These are phyloP conservation scores for Arthromyces matolae DNA, from an alignment of 768 basidiomycete species.

Conservation along the genomic window DNA sequence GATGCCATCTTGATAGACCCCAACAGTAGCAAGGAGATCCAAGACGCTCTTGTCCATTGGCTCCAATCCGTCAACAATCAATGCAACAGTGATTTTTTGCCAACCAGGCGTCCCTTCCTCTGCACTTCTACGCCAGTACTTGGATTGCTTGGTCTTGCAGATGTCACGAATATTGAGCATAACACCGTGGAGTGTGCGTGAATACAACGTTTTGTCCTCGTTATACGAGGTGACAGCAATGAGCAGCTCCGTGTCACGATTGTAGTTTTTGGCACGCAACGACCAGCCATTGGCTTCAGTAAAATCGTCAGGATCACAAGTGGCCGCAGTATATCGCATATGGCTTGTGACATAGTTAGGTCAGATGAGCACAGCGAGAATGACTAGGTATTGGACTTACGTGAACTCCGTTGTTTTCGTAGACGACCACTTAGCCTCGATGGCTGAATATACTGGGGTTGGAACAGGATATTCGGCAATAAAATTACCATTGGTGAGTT, in stretches of 20 bases:
- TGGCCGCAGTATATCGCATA: conserved; percentile 93
- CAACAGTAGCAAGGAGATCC: conserved; percentile 84
- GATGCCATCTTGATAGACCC: conserved; percentile 91
- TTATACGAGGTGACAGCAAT: conserved; percentile 95
- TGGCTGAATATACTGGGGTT: conserved; percentile 75
- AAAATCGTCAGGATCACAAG: conserved; percentile 90
- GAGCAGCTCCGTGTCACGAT: conserved; percentile 86
- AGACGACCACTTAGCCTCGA: conserved; percentile 73
- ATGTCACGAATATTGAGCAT: conserved; percentile 99
- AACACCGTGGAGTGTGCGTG: conserved; percentile 89
- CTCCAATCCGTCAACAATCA: conserved; percentile 91
- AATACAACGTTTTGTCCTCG: conserved; percentile 89
- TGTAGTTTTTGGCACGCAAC: conserved; percentile 79
- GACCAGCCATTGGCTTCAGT: conserved; percentile 76
- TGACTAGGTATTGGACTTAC: conserved; percentile 40
- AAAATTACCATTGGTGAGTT: conserved; percentile 90
- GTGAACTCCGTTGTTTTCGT: conserved; percentile 87
- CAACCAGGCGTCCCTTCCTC: conserved; percentile 84
- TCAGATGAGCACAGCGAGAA: conserved; percentile 1
- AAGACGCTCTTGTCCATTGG: conserved; percentile 94
- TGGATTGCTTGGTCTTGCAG: conserved; percentile 92
- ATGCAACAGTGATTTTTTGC: conserved; percentile 88
- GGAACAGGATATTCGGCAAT: conserved; percentile 89
- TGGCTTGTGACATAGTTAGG: conserved; percentile 42
- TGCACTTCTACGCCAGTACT: conserved; percentile 81